Evolutionary conservation across 2,329 filamentous ascomycete genomes (phyloP), one percentile per base, ranked within the genome.

Genomic region (Talaromyces amestolkiae): DNA sequence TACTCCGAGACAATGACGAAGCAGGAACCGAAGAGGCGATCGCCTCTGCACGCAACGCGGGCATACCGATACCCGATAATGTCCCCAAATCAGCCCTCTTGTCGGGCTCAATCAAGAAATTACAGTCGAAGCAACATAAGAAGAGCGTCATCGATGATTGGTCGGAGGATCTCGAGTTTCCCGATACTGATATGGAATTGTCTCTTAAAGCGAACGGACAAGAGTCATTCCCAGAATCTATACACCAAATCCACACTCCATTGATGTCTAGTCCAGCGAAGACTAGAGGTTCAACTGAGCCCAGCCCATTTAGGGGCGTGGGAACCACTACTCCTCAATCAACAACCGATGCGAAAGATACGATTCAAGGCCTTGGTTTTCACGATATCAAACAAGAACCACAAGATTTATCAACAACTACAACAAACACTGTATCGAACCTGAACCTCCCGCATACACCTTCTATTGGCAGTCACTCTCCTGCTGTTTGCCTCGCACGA

Each of bases 31-130:
- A 89, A 71, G 91, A 96, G 74, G 93, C 95, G 67, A 94, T 99
- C 72, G 87, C 91, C 27, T 91, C 92, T 7, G 94, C 93, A 39
- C 91, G 92, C 73, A 89, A 88, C 75, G 93, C 93, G 31, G 95
- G 95, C 70, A 97, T 99, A 69, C 94, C 95, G 7, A 87, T 98
- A 64, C 95, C 95, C 33, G 83, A 87, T 61, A 93, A 93, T 74
- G 88, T 98, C 37, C 93, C 94, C 1, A 87, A 91, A 35, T 97
- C 94, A 22, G 95, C 95, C 35, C 82, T 99, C 49, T 86, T 95
- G 76, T 94, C 94, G 62, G 95, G 95, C 61, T 94, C 93, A 10
- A 98, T 98, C 74, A 96, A 96, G 80, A 86, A 93, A 70, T 84
- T 98, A 39, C 93, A 93, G 59, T 88, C 87, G 66, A 86, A 87